phyloP scores from a whole-genome alignment of 1,139 yeast genomes.

The Taphrina deformans region DNA sequence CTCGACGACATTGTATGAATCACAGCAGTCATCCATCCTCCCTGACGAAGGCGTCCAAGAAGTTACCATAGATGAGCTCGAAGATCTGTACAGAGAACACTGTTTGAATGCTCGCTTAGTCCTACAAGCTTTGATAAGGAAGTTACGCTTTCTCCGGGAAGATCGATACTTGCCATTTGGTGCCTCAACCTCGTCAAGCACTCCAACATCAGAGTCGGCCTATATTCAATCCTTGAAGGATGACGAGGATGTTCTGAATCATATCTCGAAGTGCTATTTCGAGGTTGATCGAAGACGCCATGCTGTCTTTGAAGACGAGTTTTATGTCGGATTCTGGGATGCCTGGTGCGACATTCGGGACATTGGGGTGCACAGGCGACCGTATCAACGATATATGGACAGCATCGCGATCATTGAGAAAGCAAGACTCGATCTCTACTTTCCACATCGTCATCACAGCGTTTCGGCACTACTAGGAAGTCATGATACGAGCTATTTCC shows the following conservation, averaged over 20 bases:
- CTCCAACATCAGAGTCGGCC: background rate
- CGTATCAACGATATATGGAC: conserved; percentile 11
- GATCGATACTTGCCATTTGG: conserved; percentile 9
- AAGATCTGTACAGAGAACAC: conserved; percentile 3
- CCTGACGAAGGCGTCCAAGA: background rate
- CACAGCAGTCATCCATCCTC: background rate
- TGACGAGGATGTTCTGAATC: conserved; percentile 10
- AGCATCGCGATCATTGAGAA: conserved; percentile 17
- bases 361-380: conserved; percentile 1
- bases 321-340: conserved; percentile 25
- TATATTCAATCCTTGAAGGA: background rate
- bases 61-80: background rate
- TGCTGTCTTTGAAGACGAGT: conserved; percentile 3
- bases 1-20: background rate
- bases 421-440: conserved; percentile 11
- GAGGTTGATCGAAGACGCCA: conserved; percentile 1
- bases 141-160: conserved; percentile 11
- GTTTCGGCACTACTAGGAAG: background rate
- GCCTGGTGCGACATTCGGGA: conserved; percentile 23
- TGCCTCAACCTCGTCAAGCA: conserved; percentile 13
- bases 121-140: conserved; percentile 14
- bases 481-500: background rate
- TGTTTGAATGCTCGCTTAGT: conserved; percentile 22
- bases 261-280: conserved; percentile 4
- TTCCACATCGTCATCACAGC: conserved; percentile 4